These are phyloP conservation scores for Sutorius eximius DNA, from an alignment of 1,284 basidiomycete genomes.

Conservation along the genomic window DNA sequence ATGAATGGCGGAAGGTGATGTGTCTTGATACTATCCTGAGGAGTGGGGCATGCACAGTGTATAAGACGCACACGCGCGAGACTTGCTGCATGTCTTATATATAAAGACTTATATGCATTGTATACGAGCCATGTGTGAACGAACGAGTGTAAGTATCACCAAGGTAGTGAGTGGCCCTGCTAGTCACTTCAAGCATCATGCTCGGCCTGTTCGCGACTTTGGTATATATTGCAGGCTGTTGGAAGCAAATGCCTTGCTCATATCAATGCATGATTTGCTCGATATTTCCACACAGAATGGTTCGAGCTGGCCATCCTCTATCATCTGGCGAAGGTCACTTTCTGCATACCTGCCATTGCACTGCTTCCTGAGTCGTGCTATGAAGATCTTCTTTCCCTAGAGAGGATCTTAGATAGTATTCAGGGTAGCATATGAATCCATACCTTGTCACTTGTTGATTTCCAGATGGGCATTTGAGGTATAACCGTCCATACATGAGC, in stretches of 20 bases:
- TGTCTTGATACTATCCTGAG: neutral
- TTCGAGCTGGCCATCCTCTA: constrained; percentile 38
- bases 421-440: constrained; percentile 2
- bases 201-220: neutral
- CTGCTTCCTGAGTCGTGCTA: constrained; percentile 37
- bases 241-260: constrained; percentile 29
- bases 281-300: constrained; percentile 44
- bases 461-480: constrained; percentile 37
- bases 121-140: neutral
- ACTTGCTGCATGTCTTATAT: neutral
- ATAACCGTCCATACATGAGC: constrained; percentile 41
- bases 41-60: neutral
- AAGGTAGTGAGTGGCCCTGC: neutral
- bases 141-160: neutral
- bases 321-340: constrained; percentile 31
- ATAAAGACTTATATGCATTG: neutral
- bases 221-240: constrained; percentile 18
- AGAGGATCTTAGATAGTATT: neutral
- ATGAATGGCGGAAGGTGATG: constrained; percentile 48
- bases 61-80: neutral
- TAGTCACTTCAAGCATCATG: neutral
- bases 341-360: constrained; percentile 26
- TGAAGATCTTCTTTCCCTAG: constrained; percentile 38
- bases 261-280: constrained; percentile 23
- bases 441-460: constrained; percentile 38